Conservation (phyloP, 495 filamentous ascomycete species). For the Aspergillus asperescens region DNA sequence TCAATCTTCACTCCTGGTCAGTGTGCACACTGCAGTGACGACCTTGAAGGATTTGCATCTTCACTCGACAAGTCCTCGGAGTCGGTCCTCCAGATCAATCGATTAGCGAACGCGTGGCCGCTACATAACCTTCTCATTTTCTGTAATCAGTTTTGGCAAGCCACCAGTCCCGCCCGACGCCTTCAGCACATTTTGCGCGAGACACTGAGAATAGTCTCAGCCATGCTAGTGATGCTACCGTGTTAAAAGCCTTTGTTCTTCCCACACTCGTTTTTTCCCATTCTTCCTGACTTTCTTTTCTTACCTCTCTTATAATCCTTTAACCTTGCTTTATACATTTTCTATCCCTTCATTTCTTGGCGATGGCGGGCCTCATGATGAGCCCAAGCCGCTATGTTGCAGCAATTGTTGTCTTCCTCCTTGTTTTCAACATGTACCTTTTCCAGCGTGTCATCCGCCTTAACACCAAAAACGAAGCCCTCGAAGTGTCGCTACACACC, state of each 20-base stretch:
- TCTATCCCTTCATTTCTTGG: neutral
- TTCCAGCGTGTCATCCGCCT: constrained; percentile 11
- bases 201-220: constrained; percentile 3
- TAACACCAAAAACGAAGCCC: constrained; percentile 1
- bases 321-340: neutral
- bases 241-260: constrained; percentile 2
- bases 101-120: neutral
- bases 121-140: constrained; percentile 3
- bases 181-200: neutral
- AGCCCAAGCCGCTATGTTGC: constrained; percentile 9
- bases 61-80: too few species aligned
- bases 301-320: constrained; percentile 37
- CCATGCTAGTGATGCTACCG: constrained; percentile 4
- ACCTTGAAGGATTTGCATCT: neutral
- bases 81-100: neutral
- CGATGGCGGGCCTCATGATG: constrained; percentile 1
- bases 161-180: neutral
- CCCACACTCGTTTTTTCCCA: neutral
- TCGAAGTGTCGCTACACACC: constrained; percentile 5
- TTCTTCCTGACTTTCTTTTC: constrained; percentile 34
- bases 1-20: too few species aligned
- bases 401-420: constrained; percentile 3
- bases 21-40: too few species aligned
- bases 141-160: neutral
- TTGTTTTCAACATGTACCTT: constrained; percentile 18